A percentile compares a stretch with the other conserved stretches of the same genome.
Evolutionary conservation across 2,329 filamentous ascomycete genomes (phyloP).

Genomic region (Dactylellina drechsleri): DNA sequence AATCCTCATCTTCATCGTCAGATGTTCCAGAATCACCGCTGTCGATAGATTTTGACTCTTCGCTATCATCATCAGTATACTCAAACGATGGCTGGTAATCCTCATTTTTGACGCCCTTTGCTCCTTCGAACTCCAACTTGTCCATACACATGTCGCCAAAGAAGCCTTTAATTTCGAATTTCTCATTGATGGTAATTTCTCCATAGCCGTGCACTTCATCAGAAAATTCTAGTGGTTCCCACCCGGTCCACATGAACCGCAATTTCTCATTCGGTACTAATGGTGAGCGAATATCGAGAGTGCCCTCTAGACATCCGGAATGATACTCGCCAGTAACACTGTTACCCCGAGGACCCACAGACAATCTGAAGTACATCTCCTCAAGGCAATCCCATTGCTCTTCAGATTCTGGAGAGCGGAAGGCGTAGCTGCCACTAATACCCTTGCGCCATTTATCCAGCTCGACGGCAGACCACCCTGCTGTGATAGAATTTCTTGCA

Average conservation of each 20-base stretch:
- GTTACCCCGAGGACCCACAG: neutral
- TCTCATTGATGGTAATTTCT: neutral
- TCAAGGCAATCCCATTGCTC: neutral
- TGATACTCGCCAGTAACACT: neutral
- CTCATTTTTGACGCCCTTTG: conserved; percentile 44
- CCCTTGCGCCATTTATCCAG: neutral
- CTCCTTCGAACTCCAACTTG: neutral
- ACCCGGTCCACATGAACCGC: neutral
- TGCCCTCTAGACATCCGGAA: neutral
- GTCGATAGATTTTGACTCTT: neutral
- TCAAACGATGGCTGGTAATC: conserved; percentile 1
- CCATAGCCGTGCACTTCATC: neutral
- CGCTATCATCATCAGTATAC: neutral
- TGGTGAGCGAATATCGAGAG: neutral
- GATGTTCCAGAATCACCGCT: neutral
- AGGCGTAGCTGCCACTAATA: neutral
- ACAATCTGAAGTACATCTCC: neutral
- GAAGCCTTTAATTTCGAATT: neutral
- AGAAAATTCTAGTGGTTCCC: neutral
- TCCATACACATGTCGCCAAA: neutral
- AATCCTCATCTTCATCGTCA: neutral
- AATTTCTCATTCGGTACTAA: neutral
- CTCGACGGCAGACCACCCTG: neutral
- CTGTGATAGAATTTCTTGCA: neutral
- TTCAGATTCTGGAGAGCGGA: neutral